Conservation (phyloP, 2,329 filamentous ascomycete species). For the Colletotrichum spinosum region DNA sequence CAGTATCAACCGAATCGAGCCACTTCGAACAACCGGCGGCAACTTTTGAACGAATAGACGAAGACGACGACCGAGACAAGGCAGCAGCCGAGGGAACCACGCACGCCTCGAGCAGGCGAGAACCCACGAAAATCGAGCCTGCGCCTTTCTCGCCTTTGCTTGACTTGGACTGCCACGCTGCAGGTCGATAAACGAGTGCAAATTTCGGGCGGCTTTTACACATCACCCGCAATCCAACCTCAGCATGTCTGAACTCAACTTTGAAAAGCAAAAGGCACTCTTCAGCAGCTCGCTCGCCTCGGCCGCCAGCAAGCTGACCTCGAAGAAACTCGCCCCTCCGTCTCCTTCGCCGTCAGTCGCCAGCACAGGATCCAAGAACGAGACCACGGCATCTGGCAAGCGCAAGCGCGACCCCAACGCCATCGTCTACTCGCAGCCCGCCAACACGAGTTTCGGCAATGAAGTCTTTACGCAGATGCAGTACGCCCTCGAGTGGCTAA, state of each 20-base stretch:
- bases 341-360: slow-evolving; percentile 72
- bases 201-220: too few relatives aligned
- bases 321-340: slow-evolving; percentile 66
- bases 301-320: slow-evolving; percentile 72
- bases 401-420: slow-evolving; percentile 67
- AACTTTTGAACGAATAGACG: too few relatives aligned
- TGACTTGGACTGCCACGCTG: too few relatives aligned
- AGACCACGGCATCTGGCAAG: slow-evolving; percentile 74
- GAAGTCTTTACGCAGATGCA: slow-evolving; percentile 90
- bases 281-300: slow-evolving; percentile 72
- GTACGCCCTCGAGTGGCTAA: slow-evolving; percentile 87
- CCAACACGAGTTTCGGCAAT: slow-evolving; percentile 78
- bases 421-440: slow-evolving; percentile 80
- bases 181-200: too few relatives aligned
- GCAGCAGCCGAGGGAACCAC: too few relatives aligned
- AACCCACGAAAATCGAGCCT: too few relatives aligned
- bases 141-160: too few relatives aligned
- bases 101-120: too few relatives aligned
- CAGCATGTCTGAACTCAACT: slow-evolving; percentile 65
- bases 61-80: too few relatives aligned
- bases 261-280: slow-evolving; percentile 73
- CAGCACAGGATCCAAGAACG: slow-evolving; percentile 59
- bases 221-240: slow-evolving; percentile 38
- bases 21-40: slow-evolving; percentile 3
- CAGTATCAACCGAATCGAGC: slow-evolving; percentile 11